These are phyloP conservation scores for Megacollybia marginata DNA, from an alignment of 768 basidiomycete species.

Conservation along the genomic window DNA sequence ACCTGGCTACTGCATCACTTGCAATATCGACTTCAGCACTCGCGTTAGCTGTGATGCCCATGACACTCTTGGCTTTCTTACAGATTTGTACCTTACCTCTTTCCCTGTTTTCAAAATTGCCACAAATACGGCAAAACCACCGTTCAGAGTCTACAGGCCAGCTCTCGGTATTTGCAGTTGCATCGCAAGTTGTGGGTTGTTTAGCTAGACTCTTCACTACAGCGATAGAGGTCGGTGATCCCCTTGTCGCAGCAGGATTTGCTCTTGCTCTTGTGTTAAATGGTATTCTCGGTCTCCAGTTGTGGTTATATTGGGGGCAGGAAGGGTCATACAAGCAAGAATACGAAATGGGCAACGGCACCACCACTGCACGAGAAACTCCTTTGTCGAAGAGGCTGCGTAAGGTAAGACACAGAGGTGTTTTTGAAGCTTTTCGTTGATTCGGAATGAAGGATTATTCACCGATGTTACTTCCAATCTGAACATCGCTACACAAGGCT, in stretches of 20 bases:
- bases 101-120: constrained; percentile 87
- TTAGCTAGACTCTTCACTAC: constrained; percentile 92
- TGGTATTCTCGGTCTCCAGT: constrained; percentile 72
- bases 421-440: too few relatives aligned
- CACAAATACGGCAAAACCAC: constrained; percentile 84
- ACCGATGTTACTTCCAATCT: too few relatives aligned
- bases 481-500: too few relatives aligned
- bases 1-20: constrained; percentile 24
- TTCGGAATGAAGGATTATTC: too few relatives aligned
- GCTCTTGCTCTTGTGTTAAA: constrained; percentile 79
- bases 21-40: constrained; percentile 21
- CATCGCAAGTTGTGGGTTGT: constrained; percentile 84
- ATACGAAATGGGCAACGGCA: constrained; percentile 2
- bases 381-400: too few relatives aligned
- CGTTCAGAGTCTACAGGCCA: constrained; percentile 79
- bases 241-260: constrained; percentile 77
- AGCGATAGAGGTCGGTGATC: constrained; percentile 79
- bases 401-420: too few relatives aligned
- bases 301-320: constrained; percentile 79
- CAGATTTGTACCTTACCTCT: constrained; percentile 88
- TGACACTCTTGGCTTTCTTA: constrained; percentile 50
- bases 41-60: constrained; percentile 41
- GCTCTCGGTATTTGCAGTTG: constrained; percentile 87
- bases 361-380: too few relatives aligned
- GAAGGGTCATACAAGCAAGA: constrained; percentile 17